phyloP scores from a whole-genome alignment of 768 basidiomycete species.

The Leucogyrophana mollusca region DNA sequence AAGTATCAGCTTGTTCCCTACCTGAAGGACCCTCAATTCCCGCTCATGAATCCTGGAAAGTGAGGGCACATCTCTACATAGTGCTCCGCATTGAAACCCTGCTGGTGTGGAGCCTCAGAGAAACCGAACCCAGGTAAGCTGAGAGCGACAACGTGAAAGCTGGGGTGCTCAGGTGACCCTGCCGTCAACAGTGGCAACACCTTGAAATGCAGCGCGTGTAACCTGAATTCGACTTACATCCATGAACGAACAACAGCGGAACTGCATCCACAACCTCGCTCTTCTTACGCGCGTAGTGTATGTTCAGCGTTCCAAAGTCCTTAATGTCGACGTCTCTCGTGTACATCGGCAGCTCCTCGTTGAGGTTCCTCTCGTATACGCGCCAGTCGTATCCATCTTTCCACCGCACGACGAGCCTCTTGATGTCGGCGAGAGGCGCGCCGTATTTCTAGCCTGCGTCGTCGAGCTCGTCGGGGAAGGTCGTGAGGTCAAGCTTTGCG shows the following conservation, averaged over 20 bases:
- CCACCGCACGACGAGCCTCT: slow-evolving; percentile 50
- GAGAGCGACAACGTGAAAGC: slow-evolving; percentile 60
- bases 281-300: slow-evolving; percentile 60
- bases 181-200: slow-evolving; percentile 51
- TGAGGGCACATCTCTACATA: slow-evolving; percentile 48
- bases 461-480: slow-evolving; percentile 59
- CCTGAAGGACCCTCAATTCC: slow-evolving; percentile 20
- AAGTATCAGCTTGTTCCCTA: slow-evolving; percentile 49
- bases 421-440: slow-evolving; percentile 44
- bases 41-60: slow-evolving; percentile 1
- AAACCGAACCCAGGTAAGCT: slow-evolving; percentile 64
- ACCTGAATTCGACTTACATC: slow-evolving; percentile 44
- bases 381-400: slow-evolving; percentile 56
- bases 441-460: slow-evolving; percentile 53
- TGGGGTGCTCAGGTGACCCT: slow-evolving; percentile 41
- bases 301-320: slow-evolving; percentile 44
- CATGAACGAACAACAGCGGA: slow-evolving; percentile 61
- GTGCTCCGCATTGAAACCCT: slow-evolving; percentile 48
- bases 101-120: slow-evolving; percentile 53
- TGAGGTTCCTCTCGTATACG: slow-evolving; percentile 48
- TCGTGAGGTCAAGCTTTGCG: slow-evolving; percentile 45
- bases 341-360: slow-evolving; percentile 54
- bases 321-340: slow-evolving; percentile 49
- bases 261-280: slow-evolving; percentile 46
- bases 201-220: slow-evolving; percentile 56